Evolutionary conservation across 345 rosid genomes (phyloP).

Genomic region (Streptanthus diversifolius): DNA sequence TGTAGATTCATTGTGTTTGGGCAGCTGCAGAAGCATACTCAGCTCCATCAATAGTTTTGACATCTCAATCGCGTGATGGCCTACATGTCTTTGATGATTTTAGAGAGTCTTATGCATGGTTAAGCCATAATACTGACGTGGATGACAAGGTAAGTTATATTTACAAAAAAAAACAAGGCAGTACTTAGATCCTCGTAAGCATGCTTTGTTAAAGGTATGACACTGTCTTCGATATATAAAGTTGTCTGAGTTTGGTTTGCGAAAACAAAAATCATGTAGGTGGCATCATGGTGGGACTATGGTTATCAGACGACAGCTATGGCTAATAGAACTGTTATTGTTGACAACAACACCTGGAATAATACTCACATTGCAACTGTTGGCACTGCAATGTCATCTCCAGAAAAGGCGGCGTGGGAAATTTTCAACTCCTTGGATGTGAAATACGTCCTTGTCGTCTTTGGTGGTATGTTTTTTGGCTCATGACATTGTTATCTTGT

Average conservation of each 20-base stretch:
- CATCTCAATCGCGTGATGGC: slow-evolving; percentile 72
- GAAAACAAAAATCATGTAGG: slow-evolving; percentile 45
- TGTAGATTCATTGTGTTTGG: slow-evolving; percentile 98
- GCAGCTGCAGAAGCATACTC: slow-evolving; percentile 99
- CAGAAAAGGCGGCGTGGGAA: slow-evolving; percentile 99
- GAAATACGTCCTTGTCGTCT: slow-evolving; percentile 94
- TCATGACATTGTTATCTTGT: slow-evolving; percentile 12
- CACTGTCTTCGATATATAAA: slow-evolving; percentile 17
- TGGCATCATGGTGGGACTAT: slow-evolving; percentile 99
- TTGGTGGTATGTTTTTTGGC: slow-evolving; percentile 73
- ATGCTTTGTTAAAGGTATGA: neutral
- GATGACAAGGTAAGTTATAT: slow-evolving; percentile 82
- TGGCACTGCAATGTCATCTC: slow-evolving; percentile 99
- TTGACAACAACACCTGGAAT: slow-evolving; percentile 98
- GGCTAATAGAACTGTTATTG: slow-evolving; percentile 98
- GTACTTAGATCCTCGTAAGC: neutral
- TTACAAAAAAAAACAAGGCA: neutral
- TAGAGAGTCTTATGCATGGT: slow-evolving; percentile 96
- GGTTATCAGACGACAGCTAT: slow-evolving; percentile 99
- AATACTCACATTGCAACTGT: slow-evolving; percentile 99
- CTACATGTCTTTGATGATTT: slow-evolving; percentile 97
- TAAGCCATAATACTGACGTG: slow-evolving; percentile 95
- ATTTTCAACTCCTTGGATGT: slow-evolving; percentile 95
- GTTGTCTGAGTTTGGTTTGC: slow-evolving; percentile 19
- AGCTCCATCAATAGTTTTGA: slow-evolving; percentile 95